These are phyloP conservation scores for Russula compacta DNA, from an alignment of 768 basidiomycete genomes.

Conservation along the genomic window DNA sequence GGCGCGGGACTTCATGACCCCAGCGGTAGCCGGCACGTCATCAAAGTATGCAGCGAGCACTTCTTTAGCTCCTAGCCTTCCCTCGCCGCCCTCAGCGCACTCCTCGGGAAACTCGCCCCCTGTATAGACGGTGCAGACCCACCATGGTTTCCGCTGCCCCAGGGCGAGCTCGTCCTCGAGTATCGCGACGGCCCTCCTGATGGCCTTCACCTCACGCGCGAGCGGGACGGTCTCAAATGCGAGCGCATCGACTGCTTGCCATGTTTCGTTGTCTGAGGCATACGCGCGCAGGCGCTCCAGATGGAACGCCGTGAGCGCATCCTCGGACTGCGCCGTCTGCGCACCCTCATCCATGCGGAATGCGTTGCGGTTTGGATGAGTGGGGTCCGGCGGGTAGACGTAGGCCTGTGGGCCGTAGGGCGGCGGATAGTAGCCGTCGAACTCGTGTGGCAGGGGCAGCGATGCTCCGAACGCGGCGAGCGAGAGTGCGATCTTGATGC, in stretches of 20 bases:
- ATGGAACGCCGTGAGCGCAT: conserved; percentile 55
- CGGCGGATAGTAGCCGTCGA: conserved; percentile 64
- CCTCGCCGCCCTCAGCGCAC: conserved; percentile 22
- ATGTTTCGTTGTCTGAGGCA: conserved; percentile 38
- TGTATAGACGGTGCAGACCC: conserved; percentile 62
- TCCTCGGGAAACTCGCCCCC: conserved; percentile 39
- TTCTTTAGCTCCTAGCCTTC: conserved; percentile 28
- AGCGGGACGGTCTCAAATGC: conserved; percentile 78
- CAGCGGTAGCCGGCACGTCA: conserved; percentile 15
- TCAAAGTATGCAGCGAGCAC: conserved; percentile 37
- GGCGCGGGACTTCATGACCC: not conserved
- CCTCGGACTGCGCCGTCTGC: conserved; percentile 32
- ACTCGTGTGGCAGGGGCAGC: conserved; percentile 59
- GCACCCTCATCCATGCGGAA: conserved; percentile 29
- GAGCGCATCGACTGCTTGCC: conserved; percentile 50
- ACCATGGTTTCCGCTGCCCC: conserved; percentile 51
- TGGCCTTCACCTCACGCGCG: conserved; percentile 52
- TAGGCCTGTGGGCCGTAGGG: conserved; percentile 54
- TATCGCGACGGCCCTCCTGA: conserved; percentile 47
- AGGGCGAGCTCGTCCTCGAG: conserved; percentile 26
- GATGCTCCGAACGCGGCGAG: conserved; percentile 70
- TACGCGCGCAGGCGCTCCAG: conserved; percentile 49
- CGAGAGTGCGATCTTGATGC: conserved; percentile 52
- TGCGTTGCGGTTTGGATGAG: conserved; percentile 32
- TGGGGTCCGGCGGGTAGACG: conserved; percentile 9